phyloP scores from a whole-genome alignment of 2,329 filamentous ascomycete genomes.

The Neonectria neomacrospora region DNA sequence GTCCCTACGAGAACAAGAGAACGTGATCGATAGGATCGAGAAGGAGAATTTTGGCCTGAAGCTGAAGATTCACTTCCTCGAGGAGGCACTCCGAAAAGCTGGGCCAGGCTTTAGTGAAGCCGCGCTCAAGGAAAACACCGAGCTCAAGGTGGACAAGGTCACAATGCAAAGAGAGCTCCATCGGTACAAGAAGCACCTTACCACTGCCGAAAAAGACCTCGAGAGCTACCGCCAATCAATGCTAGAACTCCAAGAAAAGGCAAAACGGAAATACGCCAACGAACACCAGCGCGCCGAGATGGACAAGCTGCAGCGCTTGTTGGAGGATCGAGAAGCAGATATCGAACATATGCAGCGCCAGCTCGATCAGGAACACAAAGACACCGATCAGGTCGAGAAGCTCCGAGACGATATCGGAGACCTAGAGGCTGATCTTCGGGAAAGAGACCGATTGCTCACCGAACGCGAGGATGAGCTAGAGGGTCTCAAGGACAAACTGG shows the following conservation, averaged over 20 bases:
- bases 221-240: constrained; percentile 86
- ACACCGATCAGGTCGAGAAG: constrained; percentile 70
- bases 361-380: constrained; percentile 66
- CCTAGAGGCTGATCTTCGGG: constrained; percentile 77
- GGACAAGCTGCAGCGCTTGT: constrained; percentile 64
- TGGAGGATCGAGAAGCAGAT: constrained; percentile 70
- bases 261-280: constrained; percentile 79
- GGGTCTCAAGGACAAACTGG: constrained; percentile 66
- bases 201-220: constrained; percentile 84
- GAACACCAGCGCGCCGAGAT: constrained; percentile 73
- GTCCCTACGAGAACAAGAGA: constrained; percentile 93
- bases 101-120: constrained; percentile 91
- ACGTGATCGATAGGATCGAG: constrained; percentile 93
- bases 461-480: constrained; percentile 82
- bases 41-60: constrained; percentile 99
- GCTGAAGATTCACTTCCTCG: constrained; percentile 95
- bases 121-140: constrained; percentile 93
- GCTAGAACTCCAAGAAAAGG: constrained; percentile 82
- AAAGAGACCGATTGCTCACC: constrained; percentile 78
- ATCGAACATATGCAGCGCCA: constrained; percentile 70
- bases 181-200: constrained; percentile 85
- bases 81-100: constrained; percentile 87
- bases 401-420: constrained; percentile 80
- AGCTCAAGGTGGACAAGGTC: constrained; percentile 91
- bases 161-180: constrained; percentile 90